A percentile compares a stretch with the other conserved stretches of the same genome.
phyloP scores from a whole-genome alignment of 75 land plant genomes.

The Pinus tabuliformis region DNA sequence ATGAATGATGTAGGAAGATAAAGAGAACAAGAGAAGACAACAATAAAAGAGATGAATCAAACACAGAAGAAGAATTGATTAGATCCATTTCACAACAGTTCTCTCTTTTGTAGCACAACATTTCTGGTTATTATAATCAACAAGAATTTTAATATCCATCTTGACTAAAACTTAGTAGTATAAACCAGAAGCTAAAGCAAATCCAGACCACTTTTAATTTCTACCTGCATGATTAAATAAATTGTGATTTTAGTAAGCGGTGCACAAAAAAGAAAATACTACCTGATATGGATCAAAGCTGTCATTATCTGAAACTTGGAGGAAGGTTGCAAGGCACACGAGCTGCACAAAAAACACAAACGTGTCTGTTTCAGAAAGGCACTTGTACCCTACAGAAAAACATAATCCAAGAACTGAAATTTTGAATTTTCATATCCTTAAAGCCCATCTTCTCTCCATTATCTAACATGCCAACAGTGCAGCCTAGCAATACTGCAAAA shows the following conservation, averaged over 20 bases:
- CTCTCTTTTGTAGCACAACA: not conserved
- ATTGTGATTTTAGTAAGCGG: not conserved
- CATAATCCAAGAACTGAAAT: too few species aligned
- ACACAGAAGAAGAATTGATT: not conserved
- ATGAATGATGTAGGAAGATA: not conserved
- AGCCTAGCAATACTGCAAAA: too few species aligned
- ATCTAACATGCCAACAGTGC: too few species aligned
- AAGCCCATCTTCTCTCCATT: too few species aligned
- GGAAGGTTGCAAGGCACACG: conserved; percentile 91
- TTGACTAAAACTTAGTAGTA: not conserved
- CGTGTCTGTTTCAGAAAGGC: too few species aligned
- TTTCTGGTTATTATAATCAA: not conserved
- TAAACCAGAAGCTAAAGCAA: not conserved
- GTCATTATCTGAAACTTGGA: conserved; percentile 93
- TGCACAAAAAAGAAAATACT: conserved; percentile 8
- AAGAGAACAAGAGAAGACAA: not conserved
- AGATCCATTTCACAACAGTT: not conserved
- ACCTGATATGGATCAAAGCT: conserved; percentile 87
- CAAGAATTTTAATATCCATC: not conserved
- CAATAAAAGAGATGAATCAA: not conserved
- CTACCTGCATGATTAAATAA: not conserved
- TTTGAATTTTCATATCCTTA: too few species aligned
- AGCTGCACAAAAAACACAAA: conserved; percentile 54
- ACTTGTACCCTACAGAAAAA: too few species aligned
- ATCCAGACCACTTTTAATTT: not conserved